Conservation (phyloP, 192 early-diverging fungal genomes). For the Rhizophagus clarus region DNA sequence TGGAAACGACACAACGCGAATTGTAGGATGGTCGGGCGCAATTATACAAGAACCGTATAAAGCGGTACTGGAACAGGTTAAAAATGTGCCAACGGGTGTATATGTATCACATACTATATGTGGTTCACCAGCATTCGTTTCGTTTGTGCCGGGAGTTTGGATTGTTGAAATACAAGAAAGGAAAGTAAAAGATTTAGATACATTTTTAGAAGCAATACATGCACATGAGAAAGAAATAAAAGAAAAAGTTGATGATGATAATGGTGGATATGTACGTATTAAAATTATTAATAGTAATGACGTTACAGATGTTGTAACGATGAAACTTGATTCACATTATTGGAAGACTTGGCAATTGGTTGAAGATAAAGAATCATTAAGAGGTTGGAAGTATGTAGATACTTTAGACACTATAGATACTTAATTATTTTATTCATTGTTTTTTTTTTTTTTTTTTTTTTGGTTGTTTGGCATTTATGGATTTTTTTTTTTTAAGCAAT, state of each 20-base stretch:
- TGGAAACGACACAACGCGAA: conserved; percentile 61
- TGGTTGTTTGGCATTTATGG: no score
- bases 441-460: no score
- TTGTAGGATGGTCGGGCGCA: conserved; percentile 86
- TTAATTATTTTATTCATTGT: no score
- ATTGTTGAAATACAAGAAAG: conserved; percentile 71
- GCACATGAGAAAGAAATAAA: conserved; percentile 47
- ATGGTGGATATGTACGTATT: conserved; percentile 52
- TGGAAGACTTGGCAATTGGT: conserved; percentile 73
- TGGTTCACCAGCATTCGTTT: conserved; percentile 65
- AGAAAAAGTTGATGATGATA: conserved; percentile 45
- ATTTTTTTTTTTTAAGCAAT: no score
- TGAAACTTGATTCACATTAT: conserved; percentile 76
- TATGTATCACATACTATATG: conserved; percentile 61
- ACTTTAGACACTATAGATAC: no score
- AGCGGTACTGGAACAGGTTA: conserved; percentile 67
- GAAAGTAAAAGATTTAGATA: conserved; percentile 60
- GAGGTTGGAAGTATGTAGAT: conserved; percentile 48
- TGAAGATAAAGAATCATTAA: conserved; percentile 42
- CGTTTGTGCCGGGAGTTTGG: conserved; percentile 66
- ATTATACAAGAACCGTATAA: conserved; percentile 75
- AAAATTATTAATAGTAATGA: conserved; percentile 57
- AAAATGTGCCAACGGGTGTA: conserved; percentile 62
- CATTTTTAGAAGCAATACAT: conserved; percentile 61
- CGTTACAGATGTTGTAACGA: conserved; percentile 65